Evolutionary conservation across 257 asterid species (phyloP).

Genomic region (Buddleja alternifolia): DNA sequence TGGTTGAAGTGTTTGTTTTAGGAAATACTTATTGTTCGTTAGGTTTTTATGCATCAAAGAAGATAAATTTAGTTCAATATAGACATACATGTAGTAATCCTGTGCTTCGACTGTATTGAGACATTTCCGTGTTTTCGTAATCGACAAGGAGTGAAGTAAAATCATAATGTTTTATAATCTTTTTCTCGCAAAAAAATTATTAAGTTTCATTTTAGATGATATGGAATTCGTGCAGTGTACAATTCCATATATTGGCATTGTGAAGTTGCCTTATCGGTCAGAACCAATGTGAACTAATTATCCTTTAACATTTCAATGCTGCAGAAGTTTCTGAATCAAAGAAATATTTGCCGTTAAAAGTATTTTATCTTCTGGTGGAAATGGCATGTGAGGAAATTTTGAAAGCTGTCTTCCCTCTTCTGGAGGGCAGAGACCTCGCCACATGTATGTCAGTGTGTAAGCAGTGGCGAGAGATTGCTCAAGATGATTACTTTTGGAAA

Average conservation of each 20-base stretch:
- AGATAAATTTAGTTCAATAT: background rate
- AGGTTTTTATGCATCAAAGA: background rate
- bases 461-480: slow-evolving; percentile 78
- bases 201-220: slow-evolving; percentile 6
- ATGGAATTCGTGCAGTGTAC: background rate
- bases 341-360: background rate
- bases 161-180: background rate
- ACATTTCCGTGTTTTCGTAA: background rate
- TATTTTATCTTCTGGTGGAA: slow-evolving; percentile 27
- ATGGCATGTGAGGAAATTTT: slow-evolving; percentile 71
- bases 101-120: background rate
- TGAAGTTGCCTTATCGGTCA: slow-evolving; percentile 24
- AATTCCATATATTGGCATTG: slow-evolving; percentile 6
- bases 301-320: slow-evolving; percentile 16
- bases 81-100: background rate
- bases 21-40: background rate
- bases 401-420: slow-evolving; percentile 88
- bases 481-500: slow-evolving; percentile 94
- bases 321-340: slow-evolving; percentile 1
- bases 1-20: background rate
- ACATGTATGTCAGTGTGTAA: slow-evolving; percentile 76
- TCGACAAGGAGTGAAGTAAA: background rate
- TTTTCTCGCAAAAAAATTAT: background rate
- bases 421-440: slow-evolving; percentile 82
- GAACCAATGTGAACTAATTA: slow-evolving; percentile 8